Evolutionary conservation across 108 stramenopile species (phyloP).

Genomic region (Seminavis robusta): DNA sequence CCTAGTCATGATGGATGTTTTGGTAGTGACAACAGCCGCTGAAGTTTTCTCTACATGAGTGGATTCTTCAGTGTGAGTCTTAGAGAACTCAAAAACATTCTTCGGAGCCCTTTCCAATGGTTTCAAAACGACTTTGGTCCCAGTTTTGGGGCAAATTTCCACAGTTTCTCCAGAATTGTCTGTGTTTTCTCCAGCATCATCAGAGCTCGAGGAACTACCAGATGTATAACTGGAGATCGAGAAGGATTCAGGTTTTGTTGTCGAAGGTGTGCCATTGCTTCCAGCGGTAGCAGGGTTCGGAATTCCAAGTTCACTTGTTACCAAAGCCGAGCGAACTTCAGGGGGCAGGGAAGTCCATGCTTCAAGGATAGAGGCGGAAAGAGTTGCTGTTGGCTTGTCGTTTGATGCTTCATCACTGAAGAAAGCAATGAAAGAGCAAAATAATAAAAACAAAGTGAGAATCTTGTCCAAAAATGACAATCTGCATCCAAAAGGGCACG

Average conservation of each 20-base stretch:
- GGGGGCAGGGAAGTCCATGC: conserved; percentile 69
- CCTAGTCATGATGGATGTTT: conserved; percentile 68
- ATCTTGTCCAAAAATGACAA: background rate
- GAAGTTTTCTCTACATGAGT: conserved; percentile 57
- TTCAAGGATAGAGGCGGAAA: conserved; percentile 62
- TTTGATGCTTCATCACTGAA: conserved; percentile 37
- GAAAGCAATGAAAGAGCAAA: background rate
- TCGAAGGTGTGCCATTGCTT: conserved; percentile 10
- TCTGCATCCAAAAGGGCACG: background rate
- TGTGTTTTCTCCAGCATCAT: conserved; percentile 12
- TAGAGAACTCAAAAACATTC: conserved; percentile 79
- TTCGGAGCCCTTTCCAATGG: conserved; percentile 82
- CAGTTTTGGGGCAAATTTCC: conserved; percentile 65
- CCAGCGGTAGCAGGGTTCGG: conserved; percentile 9
- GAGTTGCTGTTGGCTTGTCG: conserved; percentile 16
- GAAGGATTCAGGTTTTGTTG: conserved; percentile 10
- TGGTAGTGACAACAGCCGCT: conserved; percentile 67
- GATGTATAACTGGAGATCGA: conserved; percentile 47
- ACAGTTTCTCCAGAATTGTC: conserved; percentile 13
- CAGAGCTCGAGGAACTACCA: conserved; percentile 13
- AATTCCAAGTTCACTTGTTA: conserved; percentile 51
- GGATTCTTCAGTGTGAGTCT: conserved; percentile 57
- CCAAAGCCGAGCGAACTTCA: conserved; percentile 59
- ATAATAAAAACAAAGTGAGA: background rate
- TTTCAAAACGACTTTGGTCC: conserved; percentile 52